Percentiles rank a stretch among this genome's conserved stretches.
These are phyloP conservation scores for Exophiala xenobiotica DNA, from an alignment of 2,329 filamentous ascomycete genomes.

Conservation along the genomic window DNA sequence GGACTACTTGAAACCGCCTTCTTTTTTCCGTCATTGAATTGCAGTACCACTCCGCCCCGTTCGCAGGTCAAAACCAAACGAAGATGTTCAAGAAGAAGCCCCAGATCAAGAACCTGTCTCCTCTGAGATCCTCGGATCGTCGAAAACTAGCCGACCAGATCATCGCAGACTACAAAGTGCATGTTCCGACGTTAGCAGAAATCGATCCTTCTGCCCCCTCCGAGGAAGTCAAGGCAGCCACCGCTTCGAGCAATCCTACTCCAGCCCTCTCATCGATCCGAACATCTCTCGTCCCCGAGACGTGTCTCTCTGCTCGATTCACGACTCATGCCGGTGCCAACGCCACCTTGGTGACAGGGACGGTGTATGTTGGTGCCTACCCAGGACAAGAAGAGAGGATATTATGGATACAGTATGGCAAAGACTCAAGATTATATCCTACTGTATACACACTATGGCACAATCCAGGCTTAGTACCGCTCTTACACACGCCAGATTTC, in stretches of 20 bases:
- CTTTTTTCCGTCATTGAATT: neutral
- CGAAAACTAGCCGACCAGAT: conserved; percentile 67
- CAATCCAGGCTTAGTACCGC: conserved; percentile 59
- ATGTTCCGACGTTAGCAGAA: conserved; percentile 41
- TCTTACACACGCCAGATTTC: conserved; percentile 61
- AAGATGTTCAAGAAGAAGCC: conserved; percentile 66
- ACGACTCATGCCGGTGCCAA: conserved; percentile 64
- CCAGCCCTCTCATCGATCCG: conserved; percentile 53
- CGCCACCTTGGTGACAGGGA: conserved; percentile 60
- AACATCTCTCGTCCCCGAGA: conserved; percentile 63
- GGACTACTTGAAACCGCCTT: no score
- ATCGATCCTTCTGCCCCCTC: conserved; percentile 38
- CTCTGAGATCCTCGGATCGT: conserved; percentile 66
- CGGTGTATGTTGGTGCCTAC: conserved; percentile 63
- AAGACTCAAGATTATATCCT: conserved; percentile 47
- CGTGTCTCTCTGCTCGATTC: conserved; percentile 62
- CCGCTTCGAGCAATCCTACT: conserved; percentile 40
- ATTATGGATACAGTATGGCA: conserved; percentile 64
- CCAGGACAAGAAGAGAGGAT: conserved; percentile 58
- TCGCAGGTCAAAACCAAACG: no score
- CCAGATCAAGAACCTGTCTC: conserved; percentile 64
- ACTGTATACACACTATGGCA: conserved; percentile 67
- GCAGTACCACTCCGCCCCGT: no score
- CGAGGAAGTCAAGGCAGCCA: conserved; percentile 40
- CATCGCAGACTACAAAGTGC: conserved; percentile 60